Evolutionary conservation across 805 yeast species (phyloP), one percentile per base, ranked within the genome.

Genomic region (Candida multigemmis): DNA sequence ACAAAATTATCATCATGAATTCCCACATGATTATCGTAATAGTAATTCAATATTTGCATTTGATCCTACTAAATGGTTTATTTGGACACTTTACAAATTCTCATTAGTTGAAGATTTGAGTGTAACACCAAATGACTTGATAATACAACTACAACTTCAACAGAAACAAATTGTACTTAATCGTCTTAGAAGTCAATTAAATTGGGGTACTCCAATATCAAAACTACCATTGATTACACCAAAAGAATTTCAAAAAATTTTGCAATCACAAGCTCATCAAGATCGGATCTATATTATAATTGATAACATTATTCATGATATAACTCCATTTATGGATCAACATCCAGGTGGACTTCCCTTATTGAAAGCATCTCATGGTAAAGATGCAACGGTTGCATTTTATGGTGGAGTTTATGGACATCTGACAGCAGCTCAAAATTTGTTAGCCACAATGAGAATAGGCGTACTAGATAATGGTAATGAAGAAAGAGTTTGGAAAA

Each of bases 191-290:
- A 65, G 84, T 8, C 74, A 76, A 37, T 65, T 87, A 33, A 81
- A 83, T 57, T 87, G 96, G 96, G 96, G 96, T 12, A 81, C 87
- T 2, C 94, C 96, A 3, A 78, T 89, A 28, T 89, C 86, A 37
- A 78, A 77, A 49, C 62, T 87, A 10, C 96, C 97, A 0, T 68
- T 77, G 25, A 60, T 68, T 27, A 46, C 71, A 1, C 65, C 74
- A 2, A 50, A 44, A 23, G 70, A 68, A 27, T 68, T 70, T 34
- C 53, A 57, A 24, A 42, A 48, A 26, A 44, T 71, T 10, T 53
- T 66, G 9, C 35, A 42, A 7, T 46, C 57, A 1, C 46, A 60
- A 1, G 34, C 50, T 6, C 72, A 53, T 32, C 42, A 46, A 54
- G 71, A 56, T 50, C 61, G 46, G 50, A 76, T 79, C 16, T 68